Base-by-base conservation (phyloP, 345 rosid species). In the Populus deltoides region DNA sequence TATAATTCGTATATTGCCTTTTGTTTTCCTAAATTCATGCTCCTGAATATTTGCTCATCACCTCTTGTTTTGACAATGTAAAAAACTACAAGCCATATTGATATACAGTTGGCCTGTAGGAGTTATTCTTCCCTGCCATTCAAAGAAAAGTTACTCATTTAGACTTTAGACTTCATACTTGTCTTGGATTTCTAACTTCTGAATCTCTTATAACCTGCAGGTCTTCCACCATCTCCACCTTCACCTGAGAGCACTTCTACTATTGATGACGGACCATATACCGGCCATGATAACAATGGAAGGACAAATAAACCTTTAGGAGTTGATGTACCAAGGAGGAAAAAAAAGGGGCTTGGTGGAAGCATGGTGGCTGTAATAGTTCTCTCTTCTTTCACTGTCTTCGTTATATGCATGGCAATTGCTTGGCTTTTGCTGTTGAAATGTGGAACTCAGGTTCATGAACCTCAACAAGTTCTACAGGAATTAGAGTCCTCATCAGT, bases 171-270 rank as follows among this genome's bases (percentile, higher is more conserved):
- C 61, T 39, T 29, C 25, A 8, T 22, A 22, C 49, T 38, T 59
- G 27, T 51, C 39, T 33, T 49, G 39, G 10, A 20, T 76, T 79
- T 76, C 73, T 33, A 51, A 10, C n/a, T 72, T 47, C 62, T 70
- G 72, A 76, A 29, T 31, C 68, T 59, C 72, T 51, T 66, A 16
- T 10, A 68, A 45, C 73, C 31, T 51, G 74, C 79, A 88, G 90
- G 91, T 72, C 91, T 88, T 80, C 93, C 93, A 36, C 91, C 90
- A 6, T 88, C 93, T 65, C 93, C 93, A 70, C 93, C 93, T 75
- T 84, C 85, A 36, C 79, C 74, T 75, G 79, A 86, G 4, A 79
- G 85, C 74, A 82, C 74, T 55, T 75, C 87, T 29, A 77, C 77
- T 3, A 29, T 61, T 16, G 83, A 89, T 62, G 78, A 79, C 70